These are phyloP conservation scores for Coffea canephora DNA, from an alignment of 257 asterid genomes.

Conservation along the genomic window DNA sequence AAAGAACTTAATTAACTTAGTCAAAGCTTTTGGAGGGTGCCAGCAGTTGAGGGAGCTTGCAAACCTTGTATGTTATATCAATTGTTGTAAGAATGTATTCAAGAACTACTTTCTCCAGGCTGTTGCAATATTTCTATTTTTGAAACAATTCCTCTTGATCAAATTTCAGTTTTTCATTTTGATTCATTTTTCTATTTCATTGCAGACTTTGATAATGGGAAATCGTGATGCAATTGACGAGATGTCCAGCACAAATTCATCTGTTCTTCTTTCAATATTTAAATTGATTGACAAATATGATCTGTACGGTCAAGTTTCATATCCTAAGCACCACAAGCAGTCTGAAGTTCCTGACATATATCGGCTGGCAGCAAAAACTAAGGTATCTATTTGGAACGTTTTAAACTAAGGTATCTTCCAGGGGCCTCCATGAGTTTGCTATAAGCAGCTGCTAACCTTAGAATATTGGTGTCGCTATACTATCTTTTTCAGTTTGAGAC, in stretches of 20 bases:
- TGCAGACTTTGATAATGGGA: constrained; percentile 83
- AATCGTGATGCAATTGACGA: constrained; percentile 77
- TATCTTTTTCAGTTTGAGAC: background rate
- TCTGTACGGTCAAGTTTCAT: constrained; percentile 78
- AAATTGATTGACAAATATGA: constrained; percentile 76
- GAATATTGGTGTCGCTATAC: no score
- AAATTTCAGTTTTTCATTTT: background rate
- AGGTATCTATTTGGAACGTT: constrained; percentile 34
- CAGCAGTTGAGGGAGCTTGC: constrained; percentile 71
- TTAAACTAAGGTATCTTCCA: background rate
- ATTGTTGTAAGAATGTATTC: background rate
- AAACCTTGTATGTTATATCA: constrained; percentile 53
- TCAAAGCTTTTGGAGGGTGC: constrained; percentile 88
- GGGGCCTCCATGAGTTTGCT: background rate
- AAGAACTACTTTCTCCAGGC: background rate
- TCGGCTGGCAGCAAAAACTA: constrained; percentile 77
- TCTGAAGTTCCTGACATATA: constrained; percentile 77
- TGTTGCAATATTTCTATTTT: background rate
- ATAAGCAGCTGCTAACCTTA: background rate
- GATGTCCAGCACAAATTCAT: constrained; percentile 70
- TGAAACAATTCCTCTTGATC: background rate
- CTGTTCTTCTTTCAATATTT: constrained; percentile 72
- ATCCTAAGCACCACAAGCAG: constrained; percentile 83
- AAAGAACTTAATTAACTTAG: constrained; percentile 72
- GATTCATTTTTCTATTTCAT: background rate